Base-by-base conservation (phyloP, 1,284 basidiomycete genomes). In the Moesziomyces sp. region DNA sequence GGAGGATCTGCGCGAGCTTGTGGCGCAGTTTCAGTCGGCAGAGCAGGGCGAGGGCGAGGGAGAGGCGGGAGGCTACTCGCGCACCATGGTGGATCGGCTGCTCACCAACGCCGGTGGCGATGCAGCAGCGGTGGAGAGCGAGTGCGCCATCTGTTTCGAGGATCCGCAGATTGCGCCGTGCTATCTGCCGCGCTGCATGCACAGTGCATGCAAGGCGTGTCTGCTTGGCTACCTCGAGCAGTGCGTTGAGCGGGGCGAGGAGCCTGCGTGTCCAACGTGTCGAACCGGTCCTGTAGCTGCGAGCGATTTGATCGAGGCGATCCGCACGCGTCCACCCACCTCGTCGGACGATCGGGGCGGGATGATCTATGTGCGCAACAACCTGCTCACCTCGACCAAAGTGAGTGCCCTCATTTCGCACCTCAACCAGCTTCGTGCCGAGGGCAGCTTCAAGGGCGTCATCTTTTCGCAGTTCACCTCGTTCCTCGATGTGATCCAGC, bases 321-420 rank as follows among this genome's bases (percentile, higher is more conserved):
- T 81, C 16, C 71, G 75, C 86, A 88, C 57, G n/a, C 64, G 49
- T 26, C 68, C 61, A 2, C 10, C 38, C 6, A 46, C 52, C 3
- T 47, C 58, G 14, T 13, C 35, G 2, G n/a, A 11, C 13, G 51
- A 42, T 11, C 30, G 30, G 5, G 26, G 26, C 10, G 33, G 16
- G 16, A 42, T 40, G 11, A 63, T 73, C 23, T 73, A 62, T 16
- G 70, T 73, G 19, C 89, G 89, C 66, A 94, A 94, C 78, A 89
- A 94, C 82, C 92, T 96, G 79, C 89, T 89, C 44, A 91, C 92
- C 3, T 94, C 93, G 14, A 96, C 94, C 0, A 97, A 94, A 83
- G 86, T 94, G 1, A 89, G 92, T 54, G 92, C 92, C 5, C 85
- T 94, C 16, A 78, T 91, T 19, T 85, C 88, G 64, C 87, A 91